Percentiles rank a stretch among this genome's conserved stretches.
Conservation (phyloP, 192 early-diverging fungal species). For the Gonapodya sp. region DNA sequence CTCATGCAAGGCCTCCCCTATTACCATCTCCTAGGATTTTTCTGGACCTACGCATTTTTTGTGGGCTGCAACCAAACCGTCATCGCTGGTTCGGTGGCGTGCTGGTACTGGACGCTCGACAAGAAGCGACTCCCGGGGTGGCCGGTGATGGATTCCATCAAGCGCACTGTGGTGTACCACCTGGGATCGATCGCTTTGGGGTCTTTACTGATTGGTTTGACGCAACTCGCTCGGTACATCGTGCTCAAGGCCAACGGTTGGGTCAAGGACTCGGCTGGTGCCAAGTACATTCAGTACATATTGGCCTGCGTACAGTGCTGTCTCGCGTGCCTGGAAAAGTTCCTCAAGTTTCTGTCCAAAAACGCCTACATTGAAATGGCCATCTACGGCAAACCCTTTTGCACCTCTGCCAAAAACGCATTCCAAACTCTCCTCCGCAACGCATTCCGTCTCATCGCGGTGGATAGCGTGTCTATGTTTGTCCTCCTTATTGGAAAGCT, state of each 20-base stretch:
- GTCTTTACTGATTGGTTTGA: slow-evolving; percentile 40
- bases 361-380: slow-evolving; percentile 48
- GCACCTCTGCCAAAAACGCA: slow-evolving; percentile 29
- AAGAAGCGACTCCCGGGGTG: slow-evolving; percentile 21
- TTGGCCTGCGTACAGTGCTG: slow-evolving; percentile 36
- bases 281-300: slow-evolving; percentile 15
- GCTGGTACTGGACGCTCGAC: slow-evolving; percentile 43
- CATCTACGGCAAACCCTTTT: slow-evolving; percentile 40
- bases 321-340: slow-evolving; percentile 24
- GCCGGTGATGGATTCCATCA: slow-evolving; percentile 26
- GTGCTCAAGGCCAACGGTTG: slow-evolving; percentile 25
- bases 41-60: slow-evolving; percentile 39
- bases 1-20: slow-evolving; percentile 10
- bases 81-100: slow-evolving; percentile 38
- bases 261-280: slow-evolving; percentile 19
- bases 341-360: slow-evolving; percentile 46
- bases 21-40: slow-evolving; percentile 46
- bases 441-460: slow-evolving; percentile 23
- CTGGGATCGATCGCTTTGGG: slow-evolving; percentile 42
- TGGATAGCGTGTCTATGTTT: slow-evolving; percentile 34
- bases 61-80: slow-evolving; percentile 34
- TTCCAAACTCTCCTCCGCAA: slow-evolving; percentile 32
- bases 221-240: slow-evolving; percentile 35
- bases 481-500: slow-evolving; percentile 40
- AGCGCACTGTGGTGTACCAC: slow-evolving; percentile 33